Evolutionary conservation across 2,329 filamentous ascomycete species (phyloP), one percentile per base, ranked within the genome.

Genomic region (Exophiala sp.): DNA sequence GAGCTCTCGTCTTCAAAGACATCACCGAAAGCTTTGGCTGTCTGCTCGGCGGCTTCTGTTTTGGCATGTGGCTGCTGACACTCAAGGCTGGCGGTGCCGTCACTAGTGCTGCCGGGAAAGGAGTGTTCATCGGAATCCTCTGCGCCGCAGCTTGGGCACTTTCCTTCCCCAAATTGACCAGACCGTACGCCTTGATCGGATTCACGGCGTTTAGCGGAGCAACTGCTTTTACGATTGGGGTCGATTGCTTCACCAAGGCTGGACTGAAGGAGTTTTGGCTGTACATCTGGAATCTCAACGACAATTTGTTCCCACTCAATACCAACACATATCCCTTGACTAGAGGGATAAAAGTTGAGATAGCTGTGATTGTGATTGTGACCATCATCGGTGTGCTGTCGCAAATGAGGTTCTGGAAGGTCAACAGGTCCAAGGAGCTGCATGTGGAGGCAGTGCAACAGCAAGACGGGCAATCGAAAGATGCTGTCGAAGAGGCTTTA

Each of bases 251-350:
- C 64, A 92, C 86, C 65, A 79, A 84, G 58, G 90, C 91, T n/a
- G 92, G 92, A 0, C 75, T 95, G 63, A 96, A 96, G 69, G 92
- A 97, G 69, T 96, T 96, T 63, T 97, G 92, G 92, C 80, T 89
- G 5, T 97, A 95, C 68, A 78, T 95, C 35, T 97, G 92, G 92
- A 75, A 74, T 42, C 72, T 97, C 36, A 96, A 96, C 68, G 76
- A 84, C 39, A 78, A 87, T 47, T 75, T 91, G 0, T 97, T 97
- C 65, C 91, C 91, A 0, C 73, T 90, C 2, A 81, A 83, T 35
- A 87, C 87, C 1, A 77, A 78, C 44, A 90, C 88, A 0, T 97
- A 95, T 67, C 92, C 92, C 0, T 74, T 96, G 10, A 96, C 90
- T 0, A 87, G 85, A 63, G 89, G 89, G 2, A 94, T 96, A 52